A percentile compares a stretch with the other conserved stretches of the same genome.
Evolutionary conservation across 345 rosid species (phyloP).

Genomic region (Nephelium lappaceum): DNA sequence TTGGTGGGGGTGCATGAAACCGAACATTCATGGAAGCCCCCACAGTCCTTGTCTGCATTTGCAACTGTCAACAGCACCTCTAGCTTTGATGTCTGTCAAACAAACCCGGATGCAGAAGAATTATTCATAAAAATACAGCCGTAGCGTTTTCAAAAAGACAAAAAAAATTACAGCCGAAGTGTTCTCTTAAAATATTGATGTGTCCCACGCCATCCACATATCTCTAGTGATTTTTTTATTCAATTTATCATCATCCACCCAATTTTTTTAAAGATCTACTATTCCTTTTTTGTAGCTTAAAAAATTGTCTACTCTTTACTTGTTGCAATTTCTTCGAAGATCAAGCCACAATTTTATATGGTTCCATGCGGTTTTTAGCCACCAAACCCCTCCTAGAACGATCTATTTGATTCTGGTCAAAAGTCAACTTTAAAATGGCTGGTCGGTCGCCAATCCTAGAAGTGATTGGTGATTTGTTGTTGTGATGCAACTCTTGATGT

Average conservation of each 20-base stretch:
- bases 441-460: slow-evolving; percentile 10
- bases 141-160: no score
- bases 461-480: background rate
- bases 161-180: background rate
- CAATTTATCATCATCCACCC: background rate
- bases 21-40: background rate
- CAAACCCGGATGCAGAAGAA: no score
- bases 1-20: background rate
- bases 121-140: background rate
- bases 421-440: background rate
- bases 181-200: no score
- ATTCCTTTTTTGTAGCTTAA: background rate
- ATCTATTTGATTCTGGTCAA: slow-evolving; percentile 1
- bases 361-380: background rate
- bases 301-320: background rate
- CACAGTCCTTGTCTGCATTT: background rate
- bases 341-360: background rate
- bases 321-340: background rate
- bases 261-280: background rate
- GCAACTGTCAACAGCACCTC: background rate
- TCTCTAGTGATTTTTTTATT: no score
- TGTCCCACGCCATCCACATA: background rate
- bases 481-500: background rate
- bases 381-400: background rate
- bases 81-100: no score